phyloP scores from a whole-genome alignment of 1,284 basidiomycete genomes.

The Apiotrichum akiyoshidainum region DNA sequence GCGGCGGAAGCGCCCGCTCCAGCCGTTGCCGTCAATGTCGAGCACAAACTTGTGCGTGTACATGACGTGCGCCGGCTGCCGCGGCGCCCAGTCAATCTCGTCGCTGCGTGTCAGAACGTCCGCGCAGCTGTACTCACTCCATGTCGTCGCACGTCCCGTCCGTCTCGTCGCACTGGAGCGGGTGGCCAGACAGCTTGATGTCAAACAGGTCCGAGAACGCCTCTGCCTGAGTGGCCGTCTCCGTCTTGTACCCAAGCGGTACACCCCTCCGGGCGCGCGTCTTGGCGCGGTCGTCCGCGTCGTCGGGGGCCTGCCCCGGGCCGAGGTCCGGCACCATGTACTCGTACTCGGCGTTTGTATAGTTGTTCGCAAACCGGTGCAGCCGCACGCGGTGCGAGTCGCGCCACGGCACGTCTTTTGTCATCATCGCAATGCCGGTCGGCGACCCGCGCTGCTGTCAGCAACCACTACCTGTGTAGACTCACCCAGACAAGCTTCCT shows the following conservation, averaged over 20 bases:
- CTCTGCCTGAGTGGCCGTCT: conserved; percentile 18
- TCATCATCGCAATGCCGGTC: conserved; percentile 54
- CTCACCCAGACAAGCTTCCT: conserved; percentile 49
- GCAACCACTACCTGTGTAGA: conserved; percentile 22
- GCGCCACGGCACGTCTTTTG: conserved; percentile 47
- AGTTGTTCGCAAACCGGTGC: conserved; percentile 48
- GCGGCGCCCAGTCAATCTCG: conserved; percentile 39
- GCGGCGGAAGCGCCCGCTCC: conserved; percentile 46
- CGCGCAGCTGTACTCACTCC: conserved; percentile 23
- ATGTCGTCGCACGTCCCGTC: conserved; percentile 48
- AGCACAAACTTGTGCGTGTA: conserved; percentile 52
- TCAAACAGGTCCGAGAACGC: conserved; percentile 41
- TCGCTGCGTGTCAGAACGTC: conserved; percentile 18
- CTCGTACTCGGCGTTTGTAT: conserved; percentile 19
- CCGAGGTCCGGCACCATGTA: conserved; percentile 35
- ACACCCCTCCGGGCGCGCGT: not conserved
- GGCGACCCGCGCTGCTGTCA: conserved; percentile 40
- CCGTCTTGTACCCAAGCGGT: conserved; percentile 23
- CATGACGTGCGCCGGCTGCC: conserved; percentile 30
- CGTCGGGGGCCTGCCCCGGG: not conserved
- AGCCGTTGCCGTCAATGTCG: conserved; percentile 55
- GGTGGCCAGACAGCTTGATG: conserved; percentile 42
- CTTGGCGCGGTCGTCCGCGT: not conserved
- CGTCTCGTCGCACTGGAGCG: conserved; percentile 42
- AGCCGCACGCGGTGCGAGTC: conserved; percentile 52